Base-by-base conservation (phyloP, 768 basidiomycete species). In the Clitopilus passeckerianus region DNA sequence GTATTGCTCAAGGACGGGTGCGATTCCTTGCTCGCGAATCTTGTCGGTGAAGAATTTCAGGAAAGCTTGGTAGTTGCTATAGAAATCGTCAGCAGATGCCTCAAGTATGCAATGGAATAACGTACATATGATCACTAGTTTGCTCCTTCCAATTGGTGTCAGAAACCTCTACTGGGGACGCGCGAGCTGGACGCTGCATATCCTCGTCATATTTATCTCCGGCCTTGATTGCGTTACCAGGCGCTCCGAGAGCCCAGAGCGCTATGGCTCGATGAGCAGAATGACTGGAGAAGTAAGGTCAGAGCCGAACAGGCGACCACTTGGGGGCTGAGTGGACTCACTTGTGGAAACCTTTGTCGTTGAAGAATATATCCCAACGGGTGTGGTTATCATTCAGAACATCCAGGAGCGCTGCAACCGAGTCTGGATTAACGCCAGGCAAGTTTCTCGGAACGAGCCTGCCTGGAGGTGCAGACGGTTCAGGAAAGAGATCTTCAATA, bases 81-180 rank as follows among this genome's bases (percentile, higher is more conserved):
- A 86, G 62, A 75, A 87, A 86, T 86, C 59, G 18, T 18, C 1
- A n/a, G 10, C 30, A 44, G 18, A 22, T 53, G 4, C 50, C 20
- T 37, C 8, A 9, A 22, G 16, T 35, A 34, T 23, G 9, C 23
- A 14, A 8, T 18, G 23, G n/a, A 54, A 22, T 14, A 37, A 41
- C 80, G 12, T 66, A 86, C 85, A 69, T 69, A 55, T 75, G 76
- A 54, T 88, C 80, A 1, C 82, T 86, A 8, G 90, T 71, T 63
- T 87, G 81, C 3, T 81, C 77, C 58, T 72, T 71, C 60, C 86
- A 77, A 59, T 83, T 89, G 20, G 74, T 64, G 14, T 67, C 65
- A 4, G 71, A 79, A 57, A 88, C 79, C 1, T 66, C 58, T 9
- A 70, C 71, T 0, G 84, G 83, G 1, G 85, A 78, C 43, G 69